Evolutionary conservation across 306 rosid species (phyloP).

Genomic region (Castanea sativa): DNA sequence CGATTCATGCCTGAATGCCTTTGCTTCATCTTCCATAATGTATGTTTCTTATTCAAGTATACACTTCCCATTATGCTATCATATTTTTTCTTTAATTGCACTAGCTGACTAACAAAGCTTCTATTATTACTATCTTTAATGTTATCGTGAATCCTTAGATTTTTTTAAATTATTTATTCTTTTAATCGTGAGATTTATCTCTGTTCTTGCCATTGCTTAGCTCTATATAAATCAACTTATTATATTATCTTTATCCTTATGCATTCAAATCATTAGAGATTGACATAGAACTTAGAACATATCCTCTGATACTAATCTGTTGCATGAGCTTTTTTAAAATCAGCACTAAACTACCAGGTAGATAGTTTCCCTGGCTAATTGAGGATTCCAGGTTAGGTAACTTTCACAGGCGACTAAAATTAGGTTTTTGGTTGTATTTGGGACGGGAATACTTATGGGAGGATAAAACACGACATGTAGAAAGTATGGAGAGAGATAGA

Average conservation of each 20-base stretch:
- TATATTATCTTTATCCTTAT: not conserved
- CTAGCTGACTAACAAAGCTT: not conserved
- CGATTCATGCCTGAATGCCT: constrained; percentile 99
- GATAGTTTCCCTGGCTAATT: too few relatives aligned
- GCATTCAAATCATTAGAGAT: too few relatives aligned
- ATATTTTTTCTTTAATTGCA: not conserved
- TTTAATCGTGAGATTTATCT: not conserved
- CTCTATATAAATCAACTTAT: not conserved
- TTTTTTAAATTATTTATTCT: not conserved
- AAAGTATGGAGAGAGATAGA: not conserved
- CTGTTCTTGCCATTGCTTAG: not conserved
- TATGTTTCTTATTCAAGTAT: constrained; percentile 36
- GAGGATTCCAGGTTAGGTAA: too few relatives aligned
- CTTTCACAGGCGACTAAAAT: not conserved
- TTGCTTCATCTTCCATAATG: constrained; percentile 93
- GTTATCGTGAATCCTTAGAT: not conserved
- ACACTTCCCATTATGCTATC: not conserved
- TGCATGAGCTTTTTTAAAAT: too few relatives aligned
- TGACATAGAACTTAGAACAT: not conserved
- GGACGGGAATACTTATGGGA: not conserved
- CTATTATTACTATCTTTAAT: not conserved
- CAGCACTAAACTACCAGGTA: too few relatives aligned
- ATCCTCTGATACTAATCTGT: too few relatives aligned
- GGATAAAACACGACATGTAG: not conserved
- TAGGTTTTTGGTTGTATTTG: not conserved